A percentile compares a stretch with the other conserved stretches of the same genome.
These are phyloP conservation scores for Clonostachys byssicola DNA, from an alignment of 2,329 filamentous ascomycete genomes.

Conservation along the genomic window DNA sequence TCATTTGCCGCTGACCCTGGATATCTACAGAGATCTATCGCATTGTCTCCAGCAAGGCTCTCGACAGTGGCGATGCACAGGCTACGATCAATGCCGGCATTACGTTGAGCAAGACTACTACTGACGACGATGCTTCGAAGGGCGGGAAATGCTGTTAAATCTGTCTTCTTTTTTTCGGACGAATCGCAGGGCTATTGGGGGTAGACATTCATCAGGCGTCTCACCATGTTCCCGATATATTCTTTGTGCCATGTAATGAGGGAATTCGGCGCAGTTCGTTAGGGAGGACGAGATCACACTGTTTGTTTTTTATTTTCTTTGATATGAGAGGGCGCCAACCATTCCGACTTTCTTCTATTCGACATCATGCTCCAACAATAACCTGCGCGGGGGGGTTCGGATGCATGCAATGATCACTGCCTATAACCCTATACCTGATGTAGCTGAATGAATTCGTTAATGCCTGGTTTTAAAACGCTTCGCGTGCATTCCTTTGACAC, in stretches of 20 bases:
- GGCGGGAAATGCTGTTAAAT: constrained; percentile 76
- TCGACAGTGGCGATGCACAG: constrained; percentile 84
- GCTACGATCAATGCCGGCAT: constrained; percentile 79
- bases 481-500: too few species aligned
- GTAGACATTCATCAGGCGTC: constrained; percentile 20
- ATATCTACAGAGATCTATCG: constrained; percentile 83
- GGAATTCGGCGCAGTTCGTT: constrained; percentile 16
- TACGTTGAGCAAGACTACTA: constrained; percentile 73
- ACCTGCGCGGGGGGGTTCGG: constrained; percentile 19
- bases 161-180: too few species aligned
- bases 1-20: constrained; percentile 5
- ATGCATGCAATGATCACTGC: constrained; percentile 30
- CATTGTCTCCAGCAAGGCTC: constrained; percentile 95
- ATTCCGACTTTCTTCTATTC: constrained; percentile 32
- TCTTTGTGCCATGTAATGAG: constrained; percentile 14
- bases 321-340: constrained; percentile 33
- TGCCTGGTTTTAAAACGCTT: too few species aligned
- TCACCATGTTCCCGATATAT: constrained; percentile 2
- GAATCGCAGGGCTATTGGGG: background rate
- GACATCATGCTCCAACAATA: constrained; percentile 25
- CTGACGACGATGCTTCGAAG: constrained; percentile 72
- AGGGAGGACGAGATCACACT: constrained; percentile 12
- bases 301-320: constrained; percentile 22
- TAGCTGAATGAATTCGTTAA: constrained; percentile 26
- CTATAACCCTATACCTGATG: constrained; percentile 24